These are phyloP conservation scores for Zygotorulaspora sp. DNA, from an alignment of 805 yeast species.

Conservation along the genomic window DNA sequence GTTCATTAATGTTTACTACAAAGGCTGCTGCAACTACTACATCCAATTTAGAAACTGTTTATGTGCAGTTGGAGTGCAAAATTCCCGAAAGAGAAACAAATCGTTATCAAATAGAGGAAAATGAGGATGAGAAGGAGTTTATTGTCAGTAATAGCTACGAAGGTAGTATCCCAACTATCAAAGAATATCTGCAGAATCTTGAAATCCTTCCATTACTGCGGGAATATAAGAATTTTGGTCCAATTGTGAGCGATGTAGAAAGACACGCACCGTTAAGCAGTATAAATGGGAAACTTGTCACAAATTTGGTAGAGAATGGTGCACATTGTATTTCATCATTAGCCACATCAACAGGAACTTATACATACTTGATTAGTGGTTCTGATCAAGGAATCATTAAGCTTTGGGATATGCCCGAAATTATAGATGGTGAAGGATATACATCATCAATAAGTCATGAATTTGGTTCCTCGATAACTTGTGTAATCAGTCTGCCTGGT, in stretches of 20 bases:
- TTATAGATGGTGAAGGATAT: constrained; percentile 58
- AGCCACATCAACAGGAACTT: constrained; percentile 51
- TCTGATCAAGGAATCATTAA: constrained; percentile 69
- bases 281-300: constrained; percentile 48
- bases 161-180: constrained; percentile 62
- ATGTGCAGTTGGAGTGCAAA: constrained; percentile 41
- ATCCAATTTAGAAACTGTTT: constrained; percentile 40
- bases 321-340: constrained; percentile 50
- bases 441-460: constrained; percentile 45
- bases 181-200: constrained; percentile 49
- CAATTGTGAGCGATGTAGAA: constrained; percentile 5
- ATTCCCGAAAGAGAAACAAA: constrained; percentile 10
- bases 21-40: constrained; percentile 40
- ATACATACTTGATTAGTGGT: constrained; percentile 68
- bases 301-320: constrained; percentile 61
- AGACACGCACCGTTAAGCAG: constrained; percentile 18
- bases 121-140: constrained; percentile 20
- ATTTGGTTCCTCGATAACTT: constrained; percentile 47
- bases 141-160: constrained; percentile 53
- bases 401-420: constrained; percentile 69
- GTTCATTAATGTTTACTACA: constrained; percentile 36
- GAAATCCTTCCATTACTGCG: constrained; percentile 53
- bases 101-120: constrained; percentile 4
- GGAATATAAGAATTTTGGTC: constrained; percentile 68
- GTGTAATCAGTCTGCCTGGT: constrained; percentile 47